Evolutionary conservation across 768 basidiomycete species (phyloP).

Genomic region (Boletellus ananiceps): DNA sequence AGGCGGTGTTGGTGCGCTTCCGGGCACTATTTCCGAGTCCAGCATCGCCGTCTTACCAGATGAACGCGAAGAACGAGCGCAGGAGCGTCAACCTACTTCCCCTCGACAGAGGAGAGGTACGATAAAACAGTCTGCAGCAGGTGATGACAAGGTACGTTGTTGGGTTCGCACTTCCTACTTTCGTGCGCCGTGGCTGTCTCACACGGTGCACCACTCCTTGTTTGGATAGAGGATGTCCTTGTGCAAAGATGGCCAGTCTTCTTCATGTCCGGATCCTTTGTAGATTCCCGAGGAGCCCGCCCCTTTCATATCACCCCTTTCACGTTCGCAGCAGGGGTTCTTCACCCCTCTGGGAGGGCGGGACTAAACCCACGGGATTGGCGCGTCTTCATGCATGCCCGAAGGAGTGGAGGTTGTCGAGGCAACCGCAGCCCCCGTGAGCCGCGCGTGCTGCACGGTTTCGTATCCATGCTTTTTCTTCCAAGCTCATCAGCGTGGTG

Average conservation of each 20-base stretch:
- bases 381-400: neutral
- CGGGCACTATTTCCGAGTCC: conserved; percentile 41
- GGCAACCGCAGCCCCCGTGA: neutral
- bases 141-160: conserved; percentile 14
- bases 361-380: too few species aligned
- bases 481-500: neutral
- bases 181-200: neutral
- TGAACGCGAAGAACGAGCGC: conserved; percentile 30
- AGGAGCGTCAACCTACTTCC: neutral
- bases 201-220: neutral
- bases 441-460: neutral
- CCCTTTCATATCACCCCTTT: too few species aligned
- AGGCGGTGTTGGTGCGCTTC: conserved; percentile 47
- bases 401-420: neutral
- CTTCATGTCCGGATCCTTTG: neutral
- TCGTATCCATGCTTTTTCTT: neutral
- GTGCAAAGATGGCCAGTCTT: neutral
- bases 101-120: conserved; percentile 18
- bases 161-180: neutral
- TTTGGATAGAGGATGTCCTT: neutral
- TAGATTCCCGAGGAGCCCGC: neutral
- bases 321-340: neutral
- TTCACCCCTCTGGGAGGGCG: neutral
- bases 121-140: conserved; percentile 3
- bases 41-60: conserved; percentile 48